Conservation (phyloP, 2,329 filamentous ascomycete genomes). For the Diaporthe sp. region DNA sequence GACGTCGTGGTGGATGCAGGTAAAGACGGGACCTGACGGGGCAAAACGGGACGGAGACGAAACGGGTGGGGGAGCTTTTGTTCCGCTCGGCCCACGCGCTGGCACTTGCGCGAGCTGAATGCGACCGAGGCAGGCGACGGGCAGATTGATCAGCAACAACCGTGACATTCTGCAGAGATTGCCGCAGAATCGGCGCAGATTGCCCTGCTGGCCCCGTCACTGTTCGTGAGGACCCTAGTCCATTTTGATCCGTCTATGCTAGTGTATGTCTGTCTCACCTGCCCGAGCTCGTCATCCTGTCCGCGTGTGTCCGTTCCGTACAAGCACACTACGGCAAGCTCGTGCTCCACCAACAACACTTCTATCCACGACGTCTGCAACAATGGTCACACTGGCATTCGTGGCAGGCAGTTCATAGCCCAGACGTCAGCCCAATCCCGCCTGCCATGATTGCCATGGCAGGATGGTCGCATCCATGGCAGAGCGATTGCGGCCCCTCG, state of each 20-base stretch:
- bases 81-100: background rate
- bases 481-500: constrained; percentile 12
- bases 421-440: background rate
- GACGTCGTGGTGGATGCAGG: constrained; percentile 3
- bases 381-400: background rate
- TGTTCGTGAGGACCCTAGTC: background rate
- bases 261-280: background rate
- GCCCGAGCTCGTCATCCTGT: background rate
- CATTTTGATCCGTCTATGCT: background rate
- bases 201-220: background rate
- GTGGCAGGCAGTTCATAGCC: background rate
- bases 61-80: constrained; percentile 27
- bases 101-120: background rate
- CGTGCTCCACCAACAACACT: background rate
- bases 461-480: background rate
- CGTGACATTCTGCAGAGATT: constrained; percentile 3
- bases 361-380: background rate
- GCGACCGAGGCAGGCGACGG: background rate
- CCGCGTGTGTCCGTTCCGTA: background rate
- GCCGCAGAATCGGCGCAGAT: background rate
- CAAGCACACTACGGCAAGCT: background rate
- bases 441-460: background rate
- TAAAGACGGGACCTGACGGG: background rate
- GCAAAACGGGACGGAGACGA: background rate
- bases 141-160: background rate